Evolutionary conservation across 306 rosid species (phyloP).

Genomic region (Prunus mume): DNA sequence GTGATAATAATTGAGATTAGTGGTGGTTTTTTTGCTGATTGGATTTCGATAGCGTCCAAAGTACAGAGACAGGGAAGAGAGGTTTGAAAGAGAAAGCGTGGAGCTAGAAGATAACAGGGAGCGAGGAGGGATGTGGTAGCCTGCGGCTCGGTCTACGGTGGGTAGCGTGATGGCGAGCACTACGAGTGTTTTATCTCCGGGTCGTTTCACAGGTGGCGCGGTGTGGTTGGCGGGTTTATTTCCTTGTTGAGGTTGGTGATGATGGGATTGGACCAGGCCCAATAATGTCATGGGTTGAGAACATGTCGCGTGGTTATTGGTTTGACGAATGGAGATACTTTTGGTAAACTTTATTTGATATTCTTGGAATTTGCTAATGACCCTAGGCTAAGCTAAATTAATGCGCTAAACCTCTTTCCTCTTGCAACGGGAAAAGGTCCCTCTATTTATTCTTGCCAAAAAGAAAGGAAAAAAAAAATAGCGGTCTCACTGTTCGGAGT

Average conservation of each 20-base stretch:
- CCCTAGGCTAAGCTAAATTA: neutral
- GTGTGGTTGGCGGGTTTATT: neutral
- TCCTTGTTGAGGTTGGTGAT: neutral
- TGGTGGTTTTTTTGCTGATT: neutral
- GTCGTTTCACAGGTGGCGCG: neutral
- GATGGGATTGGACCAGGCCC: neutral
- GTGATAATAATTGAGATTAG: slow-evolving; percentile 21
- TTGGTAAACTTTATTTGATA: neutral
- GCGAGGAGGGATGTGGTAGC: neutral
- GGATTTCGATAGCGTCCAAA: slow-evolving; percentile 9
- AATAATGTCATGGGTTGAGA: neutral
- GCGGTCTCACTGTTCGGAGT: neutral
- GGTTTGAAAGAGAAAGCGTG: slow-evolving; percentile 1
- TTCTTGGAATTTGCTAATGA: neutral
- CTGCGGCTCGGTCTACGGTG: slow-evolving; percentile 1
- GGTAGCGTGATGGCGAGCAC: neutral
- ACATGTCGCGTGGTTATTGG: slow-evolving; percentile 3
- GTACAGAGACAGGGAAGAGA: slow-evolving; percentile 12
- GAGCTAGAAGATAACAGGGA: neutral
- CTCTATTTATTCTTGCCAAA: neutral
- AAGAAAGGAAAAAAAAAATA: neutral
- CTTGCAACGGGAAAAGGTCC: neutral
- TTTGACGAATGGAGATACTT: neutral
- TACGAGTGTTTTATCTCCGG: neutral
- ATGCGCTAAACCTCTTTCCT: neutral